phyloP scores from a whole-genome alignment of 306 rosid genomes.

The Carpinus viminea region DNA sequence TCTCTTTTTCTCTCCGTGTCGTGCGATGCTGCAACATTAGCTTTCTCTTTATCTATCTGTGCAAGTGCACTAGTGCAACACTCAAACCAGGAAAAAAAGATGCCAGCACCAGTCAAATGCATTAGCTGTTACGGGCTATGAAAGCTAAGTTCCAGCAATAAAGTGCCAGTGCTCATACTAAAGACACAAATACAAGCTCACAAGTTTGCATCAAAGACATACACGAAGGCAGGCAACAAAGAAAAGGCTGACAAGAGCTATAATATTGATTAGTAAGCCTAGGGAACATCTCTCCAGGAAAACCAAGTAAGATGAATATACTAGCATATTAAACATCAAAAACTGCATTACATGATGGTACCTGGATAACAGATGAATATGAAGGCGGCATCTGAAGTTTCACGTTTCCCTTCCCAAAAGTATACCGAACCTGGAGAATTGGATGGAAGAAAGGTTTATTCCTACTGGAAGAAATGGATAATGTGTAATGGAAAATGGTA shows the following conservation, averaged over 20 bases:
- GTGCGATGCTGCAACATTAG: no score
- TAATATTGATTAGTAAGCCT: not conserved
- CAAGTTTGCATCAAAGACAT: not conserved
- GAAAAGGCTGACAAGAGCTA: not conserved
- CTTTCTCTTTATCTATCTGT: no score
- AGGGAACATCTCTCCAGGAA: not conserved
- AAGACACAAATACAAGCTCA: not conserved
- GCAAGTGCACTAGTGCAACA: no score
- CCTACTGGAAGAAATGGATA: not conserved
- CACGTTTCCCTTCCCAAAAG: slow-evolving; percentile 71
- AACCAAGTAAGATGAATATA: not conserved
- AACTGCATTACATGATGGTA: slow-evolving; percentile 27
- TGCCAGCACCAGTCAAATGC: not conserved
- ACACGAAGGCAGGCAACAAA: not conserved
- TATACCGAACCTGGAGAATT: slow-evolving; percentile 66
- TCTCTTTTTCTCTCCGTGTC: no score
- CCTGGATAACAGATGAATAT: slow-evolving; percentile 88
- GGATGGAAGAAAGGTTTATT: not conserved
- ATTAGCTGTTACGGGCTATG: not conserved
- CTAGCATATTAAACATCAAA: not conserved
- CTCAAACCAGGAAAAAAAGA: no score
- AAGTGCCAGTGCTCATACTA: not conserved
- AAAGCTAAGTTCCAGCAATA: not conserved
- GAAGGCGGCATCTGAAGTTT: slow-evolving; percentile 77
- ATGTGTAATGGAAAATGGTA: not conserved